Conservation (phyloP, 371 early-diverging fungal species). For the Aphelidium insulamus region DNA sequence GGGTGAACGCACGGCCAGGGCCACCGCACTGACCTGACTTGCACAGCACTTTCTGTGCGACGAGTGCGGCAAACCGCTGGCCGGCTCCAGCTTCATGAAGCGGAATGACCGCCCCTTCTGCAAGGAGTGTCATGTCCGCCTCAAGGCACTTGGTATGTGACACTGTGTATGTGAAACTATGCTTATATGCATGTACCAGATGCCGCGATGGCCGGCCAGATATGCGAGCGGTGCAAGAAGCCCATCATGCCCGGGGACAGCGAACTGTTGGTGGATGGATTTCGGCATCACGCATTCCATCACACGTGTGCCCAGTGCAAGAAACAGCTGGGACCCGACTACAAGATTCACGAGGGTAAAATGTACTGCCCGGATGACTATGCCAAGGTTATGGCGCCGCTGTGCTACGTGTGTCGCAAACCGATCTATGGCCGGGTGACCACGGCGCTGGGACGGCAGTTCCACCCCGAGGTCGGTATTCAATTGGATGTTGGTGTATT, state of each 20-base stretch:
- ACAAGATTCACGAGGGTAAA: constrained; percentile 15
- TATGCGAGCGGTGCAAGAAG: constrained; percentile 16
- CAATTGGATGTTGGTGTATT: background rate
- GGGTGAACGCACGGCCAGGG: constrained; percentile 10
- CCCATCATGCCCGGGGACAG: constrained; percentile 8
- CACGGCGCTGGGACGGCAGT: constrained; percentile 14
- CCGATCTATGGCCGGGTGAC: constrained; percentile 14
- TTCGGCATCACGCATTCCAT: constrained; percentile 8
- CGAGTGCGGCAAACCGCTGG: constrained; percentile 9
- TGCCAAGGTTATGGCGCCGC: constrained; percentile 5
- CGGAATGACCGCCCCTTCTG: constrained; percentile 16
- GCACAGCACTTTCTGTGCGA: constrained; percentile 15
- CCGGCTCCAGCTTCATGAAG: constrained; percentile 9
- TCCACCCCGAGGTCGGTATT: constrained; percentile 15
- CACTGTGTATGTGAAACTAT: background rate
- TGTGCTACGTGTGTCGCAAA: constrained; percentile 14
- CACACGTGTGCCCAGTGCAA: constrained; percentile 15
- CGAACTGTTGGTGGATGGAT: background rate
- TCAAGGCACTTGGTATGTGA: background rate
- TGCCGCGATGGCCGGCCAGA: constrained; percentile 1
- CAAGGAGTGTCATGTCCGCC: constrained; percentile 8
- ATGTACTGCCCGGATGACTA: constrained; percentile 18
- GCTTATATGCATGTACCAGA: constrained; percentile 1
- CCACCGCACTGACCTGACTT: constrained; percentile 16
- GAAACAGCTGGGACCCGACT: constrained; percentile 6